These are phyloP conservation scores for Dimocarpus longan DNA, from an alignment of 345 rosid genomes.

Conservation along the genomic window DNA sequence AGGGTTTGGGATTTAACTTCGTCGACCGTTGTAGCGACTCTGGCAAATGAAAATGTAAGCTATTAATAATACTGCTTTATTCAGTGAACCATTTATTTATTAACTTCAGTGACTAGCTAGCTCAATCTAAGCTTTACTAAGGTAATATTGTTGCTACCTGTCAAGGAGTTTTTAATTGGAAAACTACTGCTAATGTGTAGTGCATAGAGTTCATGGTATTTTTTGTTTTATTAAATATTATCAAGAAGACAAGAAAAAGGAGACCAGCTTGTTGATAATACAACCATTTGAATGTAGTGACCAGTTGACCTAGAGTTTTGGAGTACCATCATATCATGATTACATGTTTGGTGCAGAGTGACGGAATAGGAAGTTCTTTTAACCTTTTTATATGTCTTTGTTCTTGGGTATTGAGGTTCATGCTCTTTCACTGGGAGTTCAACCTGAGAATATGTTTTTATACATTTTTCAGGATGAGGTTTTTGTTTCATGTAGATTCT, in stretches of 20 bases:
- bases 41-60: slow-evolving; percentile 71
- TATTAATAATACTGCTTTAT: neutral
- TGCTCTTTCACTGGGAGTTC: slow-evolving; percentile 10
- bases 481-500: slow-evolving; percentile 82
- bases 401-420: slow-evolving; percentile 12
- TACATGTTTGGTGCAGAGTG: neutral
- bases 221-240: neutral
- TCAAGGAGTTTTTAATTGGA: neutral
- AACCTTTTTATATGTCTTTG: neutral
- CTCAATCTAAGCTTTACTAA: neutral
- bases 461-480: slow-evolving; percentile 64
- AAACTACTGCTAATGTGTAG: neutral
- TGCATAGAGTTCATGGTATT: neutral
- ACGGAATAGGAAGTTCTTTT: neutral
- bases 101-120: neutral
- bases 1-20: slow-evolving; percentile 85
- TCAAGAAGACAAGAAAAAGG: neutral
- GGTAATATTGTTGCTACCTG: neutral
- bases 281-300: neutral
- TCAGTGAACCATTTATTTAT: neutral
- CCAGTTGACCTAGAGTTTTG: neutral
- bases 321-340: neutral
- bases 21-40: slow-evolving; percentile 55
- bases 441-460: slow-evolving; percentile 25
- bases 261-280: neutral